Evolutionary conservation across 2,329 filamentous ascomycete genomes (phyloP), one percentile per base, ranked within the genome.

Genomic region (Fusarium kyushuense): DNA sequence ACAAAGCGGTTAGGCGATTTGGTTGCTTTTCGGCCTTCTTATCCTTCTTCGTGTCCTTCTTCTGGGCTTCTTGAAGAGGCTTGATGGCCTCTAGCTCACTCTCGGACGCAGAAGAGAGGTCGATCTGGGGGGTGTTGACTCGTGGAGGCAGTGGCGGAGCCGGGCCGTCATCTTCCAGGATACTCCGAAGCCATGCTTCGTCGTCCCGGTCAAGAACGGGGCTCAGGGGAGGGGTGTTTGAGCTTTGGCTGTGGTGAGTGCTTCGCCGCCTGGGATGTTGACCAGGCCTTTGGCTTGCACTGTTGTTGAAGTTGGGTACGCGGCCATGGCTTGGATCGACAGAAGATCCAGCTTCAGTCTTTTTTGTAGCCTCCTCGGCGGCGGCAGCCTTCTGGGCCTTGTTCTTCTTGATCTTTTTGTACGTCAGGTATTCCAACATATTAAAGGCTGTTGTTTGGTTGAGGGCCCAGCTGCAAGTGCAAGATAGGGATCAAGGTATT

Each of bases 361-460:
- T 55, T 21, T 66, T 61, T 14, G 71, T 70, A 38, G 67, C 64
- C 53, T 75, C 62, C 27, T 73, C 65, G 29, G 66, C 71, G 29
- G 76, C 77, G 17, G 78, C 78, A 16, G 32, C 58, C 62, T 87
- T 85, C 60, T 87, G 82, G 3, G 80, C 83, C 71, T 81, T 83
- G 75, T 85, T 79, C 77, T 89, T 88, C 79, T 89, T 90, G 74
- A 84, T 79, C 76, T 89, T 90, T 76, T 86, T 89, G 80, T 84
- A 86, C 35, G 82, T 79, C 69, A 90, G 85, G 76, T 87, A 90
- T 76, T 90, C 87, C 64, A 90, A 74, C 89, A 90, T 90, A 48
- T 46, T 66, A 30, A 54, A 32, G 57, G 33, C 65, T 36, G 56
- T 43, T 45, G 32, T 43, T 32, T 46, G 35, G 29, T 48, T 48